Evolutionary conservation across 2,329 filamentous ascomycete genomes (phyloP).

Genomic region (Pseudopithomyces chartarum): DNA sequence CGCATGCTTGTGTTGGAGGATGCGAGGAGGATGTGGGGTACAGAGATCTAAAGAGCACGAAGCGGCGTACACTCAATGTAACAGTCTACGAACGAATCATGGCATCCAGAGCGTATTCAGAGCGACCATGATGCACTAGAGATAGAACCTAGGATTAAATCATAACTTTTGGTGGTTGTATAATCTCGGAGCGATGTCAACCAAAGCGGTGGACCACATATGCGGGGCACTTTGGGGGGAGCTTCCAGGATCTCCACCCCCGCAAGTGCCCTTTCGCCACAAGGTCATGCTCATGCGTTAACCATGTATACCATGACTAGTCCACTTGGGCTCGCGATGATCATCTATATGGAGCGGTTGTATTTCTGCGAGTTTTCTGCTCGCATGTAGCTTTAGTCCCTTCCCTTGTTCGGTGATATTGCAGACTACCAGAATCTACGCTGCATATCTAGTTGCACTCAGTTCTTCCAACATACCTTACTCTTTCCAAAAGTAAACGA

Average conservation of each 20-base stretch:
- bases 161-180: too few species aligned
- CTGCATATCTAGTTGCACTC: not conserved
- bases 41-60: not conserved
- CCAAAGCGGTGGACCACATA: not conserved
- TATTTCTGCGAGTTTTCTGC: too few species aligned
- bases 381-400: too few species aligned
- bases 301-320: not conserved
- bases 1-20: not conserved
- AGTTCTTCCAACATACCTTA: not conserved
- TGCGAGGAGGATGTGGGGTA: slow-evolving; percentile 9
- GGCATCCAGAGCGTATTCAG: too few species aligned
- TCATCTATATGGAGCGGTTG: not conserved
- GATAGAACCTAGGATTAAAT: too few species aligned
- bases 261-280: slow-evolving; percentile 1
- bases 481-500: not conserved
- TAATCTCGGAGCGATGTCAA: too few species aligned
- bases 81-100: not conserved
- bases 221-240: slow-evolving; percentile 9
- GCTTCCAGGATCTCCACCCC: slow-evolving; percentile 2
- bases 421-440: not conserved
- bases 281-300: not conserved
- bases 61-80: not conserved
- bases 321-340: not conserved
- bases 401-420: not conserved
- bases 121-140: too few species aligned